Evolutionary conservation across 768 basidiomycete genomes (phyloP), one percentile per base, ranked within the genome.

Genomic region (Pisolithus microcarpus): DNA sequence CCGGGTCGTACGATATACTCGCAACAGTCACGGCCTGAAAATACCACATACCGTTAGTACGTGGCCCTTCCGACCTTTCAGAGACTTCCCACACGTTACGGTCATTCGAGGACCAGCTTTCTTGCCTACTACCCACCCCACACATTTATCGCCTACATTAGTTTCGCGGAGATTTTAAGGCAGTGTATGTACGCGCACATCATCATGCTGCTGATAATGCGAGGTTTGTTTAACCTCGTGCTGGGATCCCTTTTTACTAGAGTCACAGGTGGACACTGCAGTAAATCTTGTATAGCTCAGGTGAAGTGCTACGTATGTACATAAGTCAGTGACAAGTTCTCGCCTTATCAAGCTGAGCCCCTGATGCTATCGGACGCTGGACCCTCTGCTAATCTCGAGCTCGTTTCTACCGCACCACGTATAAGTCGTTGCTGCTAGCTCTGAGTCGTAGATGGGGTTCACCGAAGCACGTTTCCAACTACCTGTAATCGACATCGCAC

Each of bases 401-500:
- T 34, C 34, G 11, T 5, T 34, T 13, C 34, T 5, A 11, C 34
- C 5, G 34, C 5, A 11, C 13, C 34, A 34, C 42, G 21, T 24
- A 10, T 23, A 26, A 26, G 26, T 26, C 26, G 4, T 26, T 7
- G 26, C 26, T 26, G 26, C 7, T 5, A 26, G 26, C 1, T 26
- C 26, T 26, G 26, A 26, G 26, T 11, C n/a, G 43, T 42, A 52
- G 50, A 61, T 65, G 62, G 50, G 38, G 28, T 36, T 10, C 39
- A 7, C 23, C 15, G 51, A 46, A 1, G 31, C n/a, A 21, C 46
- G 28, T 42, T 55, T 53, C 63, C 55, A 43, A 6, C 75, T 92
- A 3, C 90, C 90, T 2, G 76, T 91, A 43, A 87, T 92, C 62
- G 74, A 78, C 60, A 81, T 91, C 43, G 69, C 78, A 3, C 84